Conservation (phyloP, 2,329 filamentous ascomycete species). For the Trichoderma sp. region DNA sequence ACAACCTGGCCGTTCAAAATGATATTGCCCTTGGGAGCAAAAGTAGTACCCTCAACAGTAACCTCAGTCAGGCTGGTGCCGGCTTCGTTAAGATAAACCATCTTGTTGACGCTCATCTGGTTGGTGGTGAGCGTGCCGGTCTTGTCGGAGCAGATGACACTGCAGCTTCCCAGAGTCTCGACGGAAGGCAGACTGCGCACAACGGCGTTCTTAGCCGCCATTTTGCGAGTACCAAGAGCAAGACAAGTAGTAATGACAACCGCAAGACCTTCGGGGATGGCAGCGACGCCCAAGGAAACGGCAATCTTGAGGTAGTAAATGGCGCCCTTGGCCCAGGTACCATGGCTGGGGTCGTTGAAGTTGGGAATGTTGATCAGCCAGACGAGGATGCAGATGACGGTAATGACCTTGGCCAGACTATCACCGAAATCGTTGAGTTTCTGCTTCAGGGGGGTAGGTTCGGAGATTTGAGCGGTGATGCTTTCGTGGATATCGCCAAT, state of each 20-base stretch:
- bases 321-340: slow-evolving; percentile 92
- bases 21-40: slow-evolving; percentile 79
- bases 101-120: slow-evolving; percentile 97
- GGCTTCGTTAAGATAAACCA: slow-evolving; percentile 78
- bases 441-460: slow-evolving; percentile 95
- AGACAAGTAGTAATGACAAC: slow-evolving; percentile 99
- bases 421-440: slow-evolving; percentile 99
- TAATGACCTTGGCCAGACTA: slow-evolving; percentile 95
- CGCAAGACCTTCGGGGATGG: slow-evolving; percentile 95
- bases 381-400: slow-evolving; percentile 91
- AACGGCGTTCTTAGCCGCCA: slow-evolving; percentile 98
- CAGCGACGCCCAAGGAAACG: slow-evolving; percentile 94
- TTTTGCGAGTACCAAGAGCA: slow-evolving; percentile 93
- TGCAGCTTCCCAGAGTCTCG: slow-evolving; percentile 97
- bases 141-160: slow-evolving; percentile 99
- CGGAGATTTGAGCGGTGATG: slow-evolving; percentile 96
- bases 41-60: slow-evolving; percentile 90
- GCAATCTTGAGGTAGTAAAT: slow-evolving; percentile 99
- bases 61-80: slow-evolving; percentile 81
- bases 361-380: slow-evolving; percentile 99
- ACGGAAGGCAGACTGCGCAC: slow-evolving; percentile 95
- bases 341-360: slow-evolving; percentile 93
- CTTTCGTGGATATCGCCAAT: slow-evolving; percentile 99
- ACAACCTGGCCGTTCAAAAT: slow-evolving; percentile 69
- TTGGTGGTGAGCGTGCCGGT: slow-evolving; percentile 98